phyloP scores from a whole-genome alignment of 2,329 filamentous ascomycete species.

The Colletotrichum agaves region DNA sequence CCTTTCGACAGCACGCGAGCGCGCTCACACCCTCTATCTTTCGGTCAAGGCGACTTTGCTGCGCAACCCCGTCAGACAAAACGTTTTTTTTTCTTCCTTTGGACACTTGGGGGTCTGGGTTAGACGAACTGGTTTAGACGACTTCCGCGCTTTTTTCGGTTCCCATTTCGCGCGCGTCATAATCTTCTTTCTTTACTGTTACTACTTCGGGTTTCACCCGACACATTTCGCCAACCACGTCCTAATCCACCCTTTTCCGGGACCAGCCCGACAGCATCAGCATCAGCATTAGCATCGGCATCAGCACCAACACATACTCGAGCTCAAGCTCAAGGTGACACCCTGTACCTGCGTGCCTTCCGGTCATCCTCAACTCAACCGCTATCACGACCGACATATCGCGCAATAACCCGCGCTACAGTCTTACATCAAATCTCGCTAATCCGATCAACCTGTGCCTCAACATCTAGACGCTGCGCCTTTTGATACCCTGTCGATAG shows the following conservation, averaged over 20 bases:
- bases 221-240: not conserved
- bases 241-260: constrained; percentile 5
- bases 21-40: constrained; percentile 1
- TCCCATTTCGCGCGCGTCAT: constrained; percentile 32
- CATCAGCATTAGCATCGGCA: not conserved
- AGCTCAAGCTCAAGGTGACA: not conserved
- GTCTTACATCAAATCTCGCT: constrained; percentile 4
- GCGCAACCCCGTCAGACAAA: constrained; percentile 31
- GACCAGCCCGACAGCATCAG: not conserved
- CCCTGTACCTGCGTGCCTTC: not conserved
- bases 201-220: constrained; percentile 18
- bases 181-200: constrained; percentile 30
- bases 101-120: constrained; percentile 44
- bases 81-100: constrained; percentile 41
- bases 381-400: not conserved
- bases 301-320: not conserved
- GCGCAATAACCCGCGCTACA: not conserved
- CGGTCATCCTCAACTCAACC: not conserved
- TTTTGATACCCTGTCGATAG: constrained; percentile 34
- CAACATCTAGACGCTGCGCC: constrained; percentile 27
- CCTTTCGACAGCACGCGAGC: constrained; percentile 21
- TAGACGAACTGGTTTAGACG: constrained; percentile 56
- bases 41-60: constrained; percentile 24
- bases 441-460: not conserved
- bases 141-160: constrained; percentile 34